These are phyloP conservation scores for Oenanthe sinensis DNA, from an alignment of 129 eudicot genomes.

Conservation along the genomic window DNA sequence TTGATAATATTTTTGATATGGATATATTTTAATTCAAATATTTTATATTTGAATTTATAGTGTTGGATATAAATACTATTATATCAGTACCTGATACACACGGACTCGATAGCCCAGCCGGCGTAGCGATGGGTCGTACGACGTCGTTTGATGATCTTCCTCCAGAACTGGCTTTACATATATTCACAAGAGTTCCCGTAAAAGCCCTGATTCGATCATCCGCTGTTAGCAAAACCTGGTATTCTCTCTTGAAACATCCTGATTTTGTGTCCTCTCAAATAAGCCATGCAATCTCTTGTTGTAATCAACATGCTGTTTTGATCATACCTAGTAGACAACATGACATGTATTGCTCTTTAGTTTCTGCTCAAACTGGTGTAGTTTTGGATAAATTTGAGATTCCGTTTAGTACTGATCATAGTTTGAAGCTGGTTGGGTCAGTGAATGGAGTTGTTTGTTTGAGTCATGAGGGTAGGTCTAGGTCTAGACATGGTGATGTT, in stretches of 20 bases:
- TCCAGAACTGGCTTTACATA: neutral
- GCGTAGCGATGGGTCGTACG: neutral
- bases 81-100: too few relatives aligned
- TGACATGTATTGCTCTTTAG: too few relatives aligned
- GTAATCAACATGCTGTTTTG: neutral
- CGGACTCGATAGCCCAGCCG: too few relatives aligned
- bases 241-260: neutral
- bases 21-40: too few relatives aligned
- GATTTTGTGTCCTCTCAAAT: neutral
- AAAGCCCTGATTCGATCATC: slow-evolving; percentile 5
- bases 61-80: too few relatives aligned
- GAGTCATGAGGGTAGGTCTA: too few relatives aligned
- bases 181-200: neutral
- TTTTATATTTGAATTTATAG: too few relatives aligned
- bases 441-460: slow-evolving; percentile 4
- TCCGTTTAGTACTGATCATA: neutral
- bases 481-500: too few relatives aligned
- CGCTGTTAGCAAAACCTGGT: slow-evolving; percentile 1
- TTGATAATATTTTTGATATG: too few relatives aligned
- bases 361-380: neutral
- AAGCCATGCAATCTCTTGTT: neutral
- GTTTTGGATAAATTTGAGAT: neutral
- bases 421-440: neutral
- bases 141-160: neutral
- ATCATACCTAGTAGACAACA: neutral